Evolutionary conservation across 495 filamentous ascomycete species (phyloP).

Genomic region (Massariosphaeria phaeospora): DNA sequence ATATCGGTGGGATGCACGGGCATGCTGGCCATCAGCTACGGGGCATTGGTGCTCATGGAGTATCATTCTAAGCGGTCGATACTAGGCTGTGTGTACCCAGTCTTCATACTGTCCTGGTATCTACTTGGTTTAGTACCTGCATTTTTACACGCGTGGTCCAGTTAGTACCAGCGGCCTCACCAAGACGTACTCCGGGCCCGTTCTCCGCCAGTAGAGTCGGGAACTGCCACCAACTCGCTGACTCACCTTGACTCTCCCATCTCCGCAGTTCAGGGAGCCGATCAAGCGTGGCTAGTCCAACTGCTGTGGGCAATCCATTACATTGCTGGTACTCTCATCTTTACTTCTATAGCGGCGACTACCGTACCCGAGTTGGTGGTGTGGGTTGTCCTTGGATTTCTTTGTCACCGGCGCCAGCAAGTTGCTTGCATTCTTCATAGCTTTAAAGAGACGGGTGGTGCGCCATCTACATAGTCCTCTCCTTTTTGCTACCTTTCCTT

Average conservation of each 20-base stretch:
- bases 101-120: conserved; percentile 16
- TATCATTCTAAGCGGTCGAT: conserved; percentile 18
- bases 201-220: no score
- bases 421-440: conserved; percentile 25
- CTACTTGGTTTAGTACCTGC: conserved; percentile 18
- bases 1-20: not conserved
- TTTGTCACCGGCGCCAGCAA: conserved; percentile 18
- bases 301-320: conserved; percentile 24
- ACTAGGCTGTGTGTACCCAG: conserved; percentile 24
- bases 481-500: no score
- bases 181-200: no score
- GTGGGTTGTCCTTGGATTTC: conserved; percentile 20
- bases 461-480: not conserved
- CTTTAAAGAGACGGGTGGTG: not conserved
- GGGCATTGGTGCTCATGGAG: conserved; percentile 15
- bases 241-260: no score
- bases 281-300: conserved; percentile 23
- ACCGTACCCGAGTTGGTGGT: conserved; percentile 20
- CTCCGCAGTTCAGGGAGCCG: conserved; percentile 20
- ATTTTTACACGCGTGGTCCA: conserved; percentile 9
- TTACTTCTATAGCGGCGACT: conserved; percentile 23
- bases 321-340: conserved; percentile 27
- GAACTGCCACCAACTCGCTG: no score
- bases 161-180: no score
- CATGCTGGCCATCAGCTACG: conserved; percentile 5